A percentile compares a stretch with the other conserved stretches of the same genome.
These are phyloP conservation scores for Beauveria australis DNA, from an alignment of 2,329 filamentous ascomycete genomes.

Conservation along the genomic window DNA sequence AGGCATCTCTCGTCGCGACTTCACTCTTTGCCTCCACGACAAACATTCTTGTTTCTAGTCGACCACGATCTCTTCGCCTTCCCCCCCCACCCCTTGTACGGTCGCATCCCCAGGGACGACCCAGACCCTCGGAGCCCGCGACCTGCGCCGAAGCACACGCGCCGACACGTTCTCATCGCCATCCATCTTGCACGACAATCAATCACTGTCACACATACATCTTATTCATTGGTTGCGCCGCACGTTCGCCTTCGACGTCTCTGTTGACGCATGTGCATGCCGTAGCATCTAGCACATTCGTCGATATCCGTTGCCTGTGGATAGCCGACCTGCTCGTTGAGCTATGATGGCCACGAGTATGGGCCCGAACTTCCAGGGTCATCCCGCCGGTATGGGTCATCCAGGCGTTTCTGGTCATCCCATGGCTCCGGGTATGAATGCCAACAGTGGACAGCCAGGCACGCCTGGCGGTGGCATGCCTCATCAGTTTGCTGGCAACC, in stretches of 20 bases:
- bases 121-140: conserved; percentile 1
- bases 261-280: conserved; percentile 34
- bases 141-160: conserved; percentile 3
- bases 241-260: not conserved
- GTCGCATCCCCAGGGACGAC: conserved; percentile 15
- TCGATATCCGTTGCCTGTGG: conserved; percentile 54
- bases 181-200: not conserved
- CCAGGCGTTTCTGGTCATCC: conserved; percentile 61
- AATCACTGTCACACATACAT: not conserved
- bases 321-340: conserved; percentile 36
- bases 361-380: conserved; percentile 55
- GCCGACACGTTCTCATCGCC: not conserved
- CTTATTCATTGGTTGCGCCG: not conserved
- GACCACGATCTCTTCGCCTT: not conserved
- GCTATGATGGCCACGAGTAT: conserved; percentile 63
- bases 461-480: conserved; percentile 55
- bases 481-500: conserved; percentile 54
- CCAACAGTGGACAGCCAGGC: conserved; percentile 63
- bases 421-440: conserved; percentile 54
- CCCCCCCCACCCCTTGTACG: not conserved
- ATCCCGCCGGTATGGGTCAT: conserved; percentile 64
- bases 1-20: not conserved
- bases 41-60: not conserved
- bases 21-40: not conserved
- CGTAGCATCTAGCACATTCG: conserved; percentile 35